Conservation (phyloP, 148 eudicot genomes). For the Persicaria maculosa region DNA sequence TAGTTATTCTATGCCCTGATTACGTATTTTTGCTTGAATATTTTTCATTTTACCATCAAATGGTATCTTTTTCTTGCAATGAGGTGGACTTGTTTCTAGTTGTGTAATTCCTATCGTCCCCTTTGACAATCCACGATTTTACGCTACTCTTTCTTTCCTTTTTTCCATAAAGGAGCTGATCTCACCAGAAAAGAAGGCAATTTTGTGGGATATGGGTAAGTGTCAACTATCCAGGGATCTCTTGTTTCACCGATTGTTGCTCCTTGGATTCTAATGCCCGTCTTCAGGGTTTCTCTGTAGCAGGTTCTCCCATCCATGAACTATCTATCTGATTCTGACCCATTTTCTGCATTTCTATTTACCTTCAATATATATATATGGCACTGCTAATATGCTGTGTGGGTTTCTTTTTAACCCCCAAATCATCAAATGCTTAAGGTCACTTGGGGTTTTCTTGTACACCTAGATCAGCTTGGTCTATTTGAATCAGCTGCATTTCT, state of each 20-base stretch:
- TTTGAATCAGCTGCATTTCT: background rate
- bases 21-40: background rate
- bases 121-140: too few relatives aligned
- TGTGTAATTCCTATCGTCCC: background rate
- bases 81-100: background rate
- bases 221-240: constrained; percentile 5
- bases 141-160: background rate
- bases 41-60: background rate
- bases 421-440: background rate
- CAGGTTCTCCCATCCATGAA: background rate
- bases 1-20: constrained; percentile 1
- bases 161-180: background rate
- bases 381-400: background rate
- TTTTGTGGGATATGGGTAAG: constrained; percentile 2
- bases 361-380: too few relatives aligned
- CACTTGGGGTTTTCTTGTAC: background rate
- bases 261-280: background rate
- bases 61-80: background rate
- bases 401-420: background rate
- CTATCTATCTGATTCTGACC: background rate
- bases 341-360: background rate
- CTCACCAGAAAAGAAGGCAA: constrained; percentile 3
- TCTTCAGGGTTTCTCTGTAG: constrained; percentile 3
- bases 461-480: background rate
- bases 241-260: background rate